Conservation (phyloP, 208 protist genomes). For the Leishmania lainsoni region DNA sequence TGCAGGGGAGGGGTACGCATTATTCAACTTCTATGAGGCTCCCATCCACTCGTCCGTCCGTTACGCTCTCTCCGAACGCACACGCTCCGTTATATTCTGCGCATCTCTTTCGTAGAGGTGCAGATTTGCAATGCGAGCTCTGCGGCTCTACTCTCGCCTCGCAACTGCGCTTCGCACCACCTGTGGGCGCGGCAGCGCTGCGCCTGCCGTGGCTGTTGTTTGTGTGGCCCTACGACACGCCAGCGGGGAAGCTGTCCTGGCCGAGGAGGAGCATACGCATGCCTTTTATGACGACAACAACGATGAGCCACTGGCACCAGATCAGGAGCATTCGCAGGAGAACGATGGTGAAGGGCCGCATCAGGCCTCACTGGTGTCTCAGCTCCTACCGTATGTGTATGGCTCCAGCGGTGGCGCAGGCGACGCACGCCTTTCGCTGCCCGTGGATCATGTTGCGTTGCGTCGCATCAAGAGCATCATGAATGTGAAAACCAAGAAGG, state of each 20-base stretch:
- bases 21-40: background rate
- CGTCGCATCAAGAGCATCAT: constrained; percentile 14
- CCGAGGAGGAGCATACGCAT: background rate
- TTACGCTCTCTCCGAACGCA: background rate
- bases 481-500: constrained; percentile 1
- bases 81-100: background rate
- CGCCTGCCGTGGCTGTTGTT: background rate
- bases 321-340: background rate
- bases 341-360: background rate
- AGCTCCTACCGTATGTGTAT: constrained; percentile 24
- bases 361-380: constrained; percentile 1
- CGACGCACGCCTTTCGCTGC: constrained; percentile 3
- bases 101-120: background rate
- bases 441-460: background rate
- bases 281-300: background rate
- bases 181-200: background rate
- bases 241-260: background rate
- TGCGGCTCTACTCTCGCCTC: background rate
- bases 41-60: background rate
- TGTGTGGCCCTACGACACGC: background rate
- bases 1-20: background rate
- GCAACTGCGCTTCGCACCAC: background rate
- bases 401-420: background rate
- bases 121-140: background rate
- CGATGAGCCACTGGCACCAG: background rate